phyloP scores from a whole-genome alignment of 768 basidiomycete species.

The Rhizopogon rudus region DNA sequence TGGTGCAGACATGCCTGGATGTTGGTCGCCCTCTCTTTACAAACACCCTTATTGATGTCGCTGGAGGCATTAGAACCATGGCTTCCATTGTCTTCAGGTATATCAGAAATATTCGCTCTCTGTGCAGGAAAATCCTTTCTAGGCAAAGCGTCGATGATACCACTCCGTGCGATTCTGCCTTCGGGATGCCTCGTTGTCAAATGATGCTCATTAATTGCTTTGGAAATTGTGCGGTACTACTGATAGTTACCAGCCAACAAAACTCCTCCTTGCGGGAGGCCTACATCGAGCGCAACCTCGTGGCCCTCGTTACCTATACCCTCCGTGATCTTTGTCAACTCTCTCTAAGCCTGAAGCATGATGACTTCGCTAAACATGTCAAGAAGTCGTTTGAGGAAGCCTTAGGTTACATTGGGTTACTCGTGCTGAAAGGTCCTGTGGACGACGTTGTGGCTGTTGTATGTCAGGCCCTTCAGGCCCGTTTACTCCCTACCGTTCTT shows the following conservation, averaged over 20 bases:
- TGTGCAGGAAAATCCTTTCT: background rate
- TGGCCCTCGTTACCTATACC: background rate
- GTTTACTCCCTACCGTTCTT: background rate
- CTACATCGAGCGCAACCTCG: background rate
- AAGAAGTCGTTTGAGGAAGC: conserved; percentile 1
- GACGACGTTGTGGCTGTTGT: background rate
- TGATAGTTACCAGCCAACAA: background rate
- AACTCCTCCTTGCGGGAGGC: background rate
- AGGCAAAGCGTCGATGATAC: background rate
- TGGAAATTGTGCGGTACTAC: background rate
- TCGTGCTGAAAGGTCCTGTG: conserved; percentile 1
- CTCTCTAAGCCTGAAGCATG: background rate
- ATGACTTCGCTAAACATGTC: background rate
- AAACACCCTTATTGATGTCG: background rate
- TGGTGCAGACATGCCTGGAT: conserved; percentile 1
- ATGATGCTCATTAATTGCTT: conserved; percentile 1
- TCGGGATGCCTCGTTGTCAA: background rate
- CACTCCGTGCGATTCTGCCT: background rate
- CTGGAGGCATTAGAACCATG: background rate
- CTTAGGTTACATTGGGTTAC: background rate
- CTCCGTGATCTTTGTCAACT: conserved; percentile 1
- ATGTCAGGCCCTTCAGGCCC: background rate
- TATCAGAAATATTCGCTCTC: background rate
- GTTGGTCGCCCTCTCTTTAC: background rate
- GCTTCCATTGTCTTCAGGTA: background rate